These are phyloP conservation scores for Kodamaea nitidulidarum DNA, from an alignment of 805 yeast genomes.

Conservation along the genomic window DNA sequence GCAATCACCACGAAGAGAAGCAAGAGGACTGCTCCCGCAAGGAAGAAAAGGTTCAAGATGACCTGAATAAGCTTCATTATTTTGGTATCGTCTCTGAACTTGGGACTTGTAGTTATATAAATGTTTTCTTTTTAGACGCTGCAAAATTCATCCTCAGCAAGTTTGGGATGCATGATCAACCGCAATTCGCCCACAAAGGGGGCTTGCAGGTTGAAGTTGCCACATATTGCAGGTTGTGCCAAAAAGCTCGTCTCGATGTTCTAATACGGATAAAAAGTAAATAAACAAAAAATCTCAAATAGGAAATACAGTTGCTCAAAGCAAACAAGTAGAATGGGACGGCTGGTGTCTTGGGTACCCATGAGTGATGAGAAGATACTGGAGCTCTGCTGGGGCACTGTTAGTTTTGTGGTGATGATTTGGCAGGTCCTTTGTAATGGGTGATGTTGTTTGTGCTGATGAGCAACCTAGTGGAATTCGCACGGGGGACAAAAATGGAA, in stretches of 20 bases:
- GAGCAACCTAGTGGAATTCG: too few relatives aligned
- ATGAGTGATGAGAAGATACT: background rate
- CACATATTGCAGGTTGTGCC: slow-evolving; percentile 4
- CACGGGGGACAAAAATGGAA: too few relatives aligned
- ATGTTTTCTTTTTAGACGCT: slow-evolving; percentile 1
- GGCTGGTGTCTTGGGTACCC: background rate
- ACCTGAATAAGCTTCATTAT: slow-evolving; percentile 9
- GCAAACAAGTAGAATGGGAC: background rate
- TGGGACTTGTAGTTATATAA: background rate
- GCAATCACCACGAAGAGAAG: slow-evolving; percentile 64
- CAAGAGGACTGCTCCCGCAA: slow-evolving; percentile 44
- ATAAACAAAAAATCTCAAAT: background rate
- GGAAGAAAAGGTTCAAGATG: slow-evolving; percentile 33
- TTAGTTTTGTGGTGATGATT: too few relatives aligned
- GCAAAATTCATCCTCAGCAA: slow-evolving; percentile 6
- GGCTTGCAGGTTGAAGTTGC: slow-evolving; percentile 3
- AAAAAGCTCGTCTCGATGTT: slow-evolving; percentile 1
- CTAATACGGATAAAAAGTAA: background rate
- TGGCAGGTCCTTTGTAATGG: too few relatives aligned
- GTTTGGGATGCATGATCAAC: slow-evolving; percentile 7
- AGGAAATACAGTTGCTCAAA: slow-evolving; percentile 1
- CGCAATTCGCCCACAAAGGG: slow-evolving; percentile 4
- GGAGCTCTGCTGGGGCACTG: too few relatives aligned
- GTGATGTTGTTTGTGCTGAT: too few relatives aligned
- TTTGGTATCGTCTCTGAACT: background rate